Percentiles rank a stretch among this genome's conserved stretches.
Evolutionary conservation across 768 basidiomycete genomes (phyloP).

Genomic region (Phaffia tasmanica): DNA sequence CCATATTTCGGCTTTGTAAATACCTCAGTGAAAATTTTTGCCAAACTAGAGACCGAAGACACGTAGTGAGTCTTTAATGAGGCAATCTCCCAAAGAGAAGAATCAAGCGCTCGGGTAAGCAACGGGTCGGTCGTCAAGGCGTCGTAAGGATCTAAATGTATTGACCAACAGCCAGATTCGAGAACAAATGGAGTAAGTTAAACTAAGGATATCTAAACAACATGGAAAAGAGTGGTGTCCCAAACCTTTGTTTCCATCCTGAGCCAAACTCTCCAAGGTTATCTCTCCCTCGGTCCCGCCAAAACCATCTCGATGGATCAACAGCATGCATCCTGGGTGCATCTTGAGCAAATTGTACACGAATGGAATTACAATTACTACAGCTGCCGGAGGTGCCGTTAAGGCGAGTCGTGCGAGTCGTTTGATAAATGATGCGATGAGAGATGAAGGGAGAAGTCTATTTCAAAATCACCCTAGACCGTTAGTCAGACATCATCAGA

Average conservation of each 20-base stretch:
- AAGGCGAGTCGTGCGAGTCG: conserved; percentile 74
- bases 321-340: conserved; percentile 80
- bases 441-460: conserved; percentile 73
- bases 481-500: not conserved
- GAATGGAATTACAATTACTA: conserved; percentile 83
- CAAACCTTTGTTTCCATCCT: conserved; percentile 30
- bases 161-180: not conserved
- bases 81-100: conserved; percentile 85
- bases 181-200: not conserved
- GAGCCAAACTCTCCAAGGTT: conserved; percentile 4
- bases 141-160: conserved; percentile 55
- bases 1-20: conserved; percentile 84
- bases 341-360: conserved; percentile 86
- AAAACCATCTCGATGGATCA: conserved; percentile 60
- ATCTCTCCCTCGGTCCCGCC: conserved; percentile 18
- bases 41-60: conserved; percentile 70
- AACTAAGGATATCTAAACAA: not conserved
- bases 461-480: not conserved
- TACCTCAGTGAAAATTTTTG: conserved; percentile 72
- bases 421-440: conserved; percentile 94
- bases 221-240: not conserved
- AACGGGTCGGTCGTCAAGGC: conserved; percentile 58
- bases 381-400: conserved; percentile 74
- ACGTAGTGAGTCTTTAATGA: conserved; percentile 74
- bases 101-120: conserved; percentile 65